These are phyloP conservation scores for Myxozyma lipomycoides DNA, from an alignment of 805 yeast species.

Conservation along the genomic window DNA sequence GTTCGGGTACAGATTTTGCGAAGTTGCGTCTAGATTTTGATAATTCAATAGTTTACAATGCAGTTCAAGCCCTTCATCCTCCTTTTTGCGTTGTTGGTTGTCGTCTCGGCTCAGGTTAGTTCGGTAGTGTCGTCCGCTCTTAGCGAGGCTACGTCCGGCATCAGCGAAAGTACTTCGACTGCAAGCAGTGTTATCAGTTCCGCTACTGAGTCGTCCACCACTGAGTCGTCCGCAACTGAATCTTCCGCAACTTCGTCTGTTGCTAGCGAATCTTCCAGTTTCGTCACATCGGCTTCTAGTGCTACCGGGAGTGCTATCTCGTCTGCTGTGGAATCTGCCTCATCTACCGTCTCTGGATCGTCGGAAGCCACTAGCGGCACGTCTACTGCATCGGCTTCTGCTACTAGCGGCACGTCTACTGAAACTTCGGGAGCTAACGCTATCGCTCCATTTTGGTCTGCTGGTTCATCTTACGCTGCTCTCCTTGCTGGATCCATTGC, in stretches of 20 bases:
- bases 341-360: background rate
- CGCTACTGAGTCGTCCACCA: background rate
- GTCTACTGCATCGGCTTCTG: background rate
- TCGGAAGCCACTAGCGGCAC: background rate
- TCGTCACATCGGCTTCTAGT: background rate
- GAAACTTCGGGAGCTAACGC: conserved; percentile 1
- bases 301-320: background rate
- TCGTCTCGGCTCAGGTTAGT: background rate
- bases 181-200: background rate
- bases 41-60: no score
- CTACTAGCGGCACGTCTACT: background rate
- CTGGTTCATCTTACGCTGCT: background rate
- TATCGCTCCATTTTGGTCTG: conserved; percentile 1
- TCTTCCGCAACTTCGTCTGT: background rate
- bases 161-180: background rate
- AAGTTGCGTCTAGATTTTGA: no score
- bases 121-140: no score
- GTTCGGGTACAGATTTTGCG: no score
- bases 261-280: background rate
- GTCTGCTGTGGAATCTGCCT: background rate
- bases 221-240: background rate
- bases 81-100: background rate
- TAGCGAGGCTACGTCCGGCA: background rate
- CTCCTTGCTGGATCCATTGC: conserved; percentile 1
- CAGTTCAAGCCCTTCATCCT: background rate